A percentile compares a stretch with the other conserved stretches of the same genome.
phyloP scores from a whole-genome alignment of 352 stramenopile genomes.

The Globisporangium carolinianum region DNA sequence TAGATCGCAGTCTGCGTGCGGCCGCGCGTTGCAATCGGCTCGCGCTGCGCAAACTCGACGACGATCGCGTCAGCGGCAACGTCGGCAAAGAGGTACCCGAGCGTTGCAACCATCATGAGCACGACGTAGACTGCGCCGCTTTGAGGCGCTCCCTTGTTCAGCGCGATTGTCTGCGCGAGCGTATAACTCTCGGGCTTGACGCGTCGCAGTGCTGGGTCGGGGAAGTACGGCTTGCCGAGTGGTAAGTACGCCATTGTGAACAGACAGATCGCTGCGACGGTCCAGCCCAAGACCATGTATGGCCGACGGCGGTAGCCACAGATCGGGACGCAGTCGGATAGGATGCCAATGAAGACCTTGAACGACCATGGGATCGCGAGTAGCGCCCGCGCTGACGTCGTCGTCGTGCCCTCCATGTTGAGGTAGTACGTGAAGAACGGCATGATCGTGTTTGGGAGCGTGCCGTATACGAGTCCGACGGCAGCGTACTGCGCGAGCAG shows the following conservation, averaged over 20 bases:
- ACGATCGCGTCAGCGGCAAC: constrained; percentile 45
- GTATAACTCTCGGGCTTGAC: constrained; percentile 24
- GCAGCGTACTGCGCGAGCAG: constrained; percentile 42
- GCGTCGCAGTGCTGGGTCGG: constrained; percentile 19
- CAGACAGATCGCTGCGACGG: constrained; percentile 25
- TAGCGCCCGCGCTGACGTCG: constrained; percentile 31
- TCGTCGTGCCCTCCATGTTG: constrained; percentile 35
- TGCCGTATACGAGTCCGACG: constrained; percentile 34
- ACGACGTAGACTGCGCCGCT: constrained; percentile 31
- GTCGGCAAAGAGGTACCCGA: constrained; percentile 42
- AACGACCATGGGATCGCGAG: constrained; percentile 43
- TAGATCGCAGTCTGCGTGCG: constrained; percentile 44
- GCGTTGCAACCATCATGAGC: constrained; percentile 37
- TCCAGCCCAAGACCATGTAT: constrained; percentile 53
- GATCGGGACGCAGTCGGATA: constrained; percentile 45
- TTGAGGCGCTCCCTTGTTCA: constrained; percentile 27
- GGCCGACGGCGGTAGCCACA: constrained; percentile 41
- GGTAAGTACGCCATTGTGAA: constrained; percentile 35
- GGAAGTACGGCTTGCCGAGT: constrained; percentile 34
- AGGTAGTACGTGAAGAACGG: constrained; percentile 43
- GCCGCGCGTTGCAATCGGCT: constrained; percentile 32
- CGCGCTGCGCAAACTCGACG: constrained; percentile 45
- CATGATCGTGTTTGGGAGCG: constrained; percentile 33
- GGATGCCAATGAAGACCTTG: constrained; percentile 49
- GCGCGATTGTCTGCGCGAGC: constrained; percentile 14